These are phyloP conservation scores for Eucalyptus caleyi DNA, from an alignment of 345 rosid genomes.

Conservation along the genomic window DNA sequence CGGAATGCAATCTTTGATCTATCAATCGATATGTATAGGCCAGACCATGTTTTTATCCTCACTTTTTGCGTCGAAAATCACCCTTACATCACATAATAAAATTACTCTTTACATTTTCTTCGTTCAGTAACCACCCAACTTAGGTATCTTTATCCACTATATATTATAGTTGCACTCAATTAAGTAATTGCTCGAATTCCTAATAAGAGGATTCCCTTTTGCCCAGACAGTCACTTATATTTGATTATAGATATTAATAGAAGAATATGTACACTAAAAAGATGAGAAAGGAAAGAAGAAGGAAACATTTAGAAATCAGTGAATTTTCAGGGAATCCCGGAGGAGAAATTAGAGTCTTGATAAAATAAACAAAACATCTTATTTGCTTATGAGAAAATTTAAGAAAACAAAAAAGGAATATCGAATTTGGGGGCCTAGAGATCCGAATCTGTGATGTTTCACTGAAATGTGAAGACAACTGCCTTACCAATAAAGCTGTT, in stretches of 20 bases:
- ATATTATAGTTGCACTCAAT: background rate
- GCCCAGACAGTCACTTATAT: too few species aligned
- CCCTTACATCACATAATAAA: background rate
- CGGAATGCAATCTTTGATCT: rapidly evolving
- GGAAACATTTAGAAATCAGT: too few species aligned
- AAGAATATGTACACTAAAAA: too few species aligned
- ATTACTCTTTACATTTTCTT: background rate
- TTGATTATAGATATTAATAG: too few species aligned
- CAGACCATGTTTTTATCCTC: background rate
- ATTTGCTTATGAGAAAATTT: background rate
- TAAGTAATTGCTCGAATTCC: background rate
- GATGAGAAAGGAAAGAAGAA: too few species aligned
- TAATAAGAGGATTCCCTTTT: too few species aligned
- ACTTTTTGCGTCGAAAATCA: background rate
- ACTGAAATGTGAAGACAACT: background rate
- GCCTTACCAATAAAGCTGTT: background rate
- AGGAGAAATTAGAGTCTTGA: too few species aligned
- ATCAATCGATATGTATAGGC: background rate
- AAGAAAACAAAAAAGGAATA: background rate
- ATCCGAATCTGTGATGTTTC: background rate
- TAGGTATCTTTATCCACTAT: background rate
- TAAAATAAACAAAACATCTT: background rate
- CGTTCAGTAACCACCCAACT: background rate
- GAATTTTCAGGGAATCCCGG: too few species aligned
- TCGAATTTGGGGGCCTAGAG: background rate